A percentile compares a stretch with the other conserved stretches of the same genome.
These are phyloP conservation scores for Penicillium concentricum DNA, from an alignment of 2,329 filamentous ascomycete genomes.

Conservation along the genomic window DNA sequence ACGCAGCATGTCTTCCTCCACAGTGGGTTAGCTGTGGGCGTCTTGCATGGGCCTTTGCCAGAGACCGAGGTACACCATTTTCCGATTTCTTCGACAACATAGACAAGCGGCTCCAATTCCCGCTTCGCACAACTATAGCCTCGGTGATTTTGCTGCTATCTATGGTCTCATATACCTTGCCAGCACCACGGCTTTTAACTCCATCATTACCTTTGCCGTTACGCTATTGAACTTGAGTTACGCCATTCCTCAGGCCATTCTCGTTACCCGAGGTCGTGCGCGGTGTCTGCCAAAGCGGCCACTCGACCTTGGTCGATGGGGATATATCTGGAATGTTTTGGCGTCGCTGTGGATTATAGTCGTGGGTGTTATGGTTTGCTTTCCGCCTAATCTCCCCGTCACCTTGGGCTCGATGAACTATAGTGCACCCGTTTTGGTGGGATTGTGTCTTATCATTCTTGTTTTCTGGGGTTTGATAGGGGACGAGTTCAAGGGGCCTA, in stretches of 20 bases:
- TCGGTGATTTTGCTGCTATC: constrained; percentile 25
- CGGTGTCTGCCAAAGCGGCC: background rate
- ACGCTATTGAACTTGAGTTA: constrained; percentile 33
- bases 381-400: background rate
- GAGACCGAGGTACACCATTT: constrained; percentile 28
- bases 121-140: background rate
- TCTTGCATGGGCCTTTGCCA: constrained; percentile 35
- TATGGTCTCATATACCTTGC: constrained; percentile 37
- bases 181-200: constrained; percentile 34
- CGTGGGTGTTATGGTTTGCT: background rate
- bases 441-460: constrained; percentile 8
- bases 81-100: background rate
- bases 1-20: constrained; percentile 24
- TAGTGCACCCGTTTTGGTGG: background rate
- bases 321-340: background rate
- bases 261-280: background rate
- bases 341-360: background rate
- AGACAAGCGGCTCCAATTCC: background rate
- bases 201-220: constrained; percentile 32
- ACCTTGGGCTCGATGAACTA: background rate
- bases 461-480: constrained; percentile 11
- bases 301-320: background rate
- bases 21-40: constrained; percentile 35
- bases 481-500: constrained; percentile 11
- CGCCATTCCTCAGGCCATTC: constrained; percentile 28